Base-by-base conservation (phyloP, 176 grass and related monocot species). In the Triticum urartu region DNA sequence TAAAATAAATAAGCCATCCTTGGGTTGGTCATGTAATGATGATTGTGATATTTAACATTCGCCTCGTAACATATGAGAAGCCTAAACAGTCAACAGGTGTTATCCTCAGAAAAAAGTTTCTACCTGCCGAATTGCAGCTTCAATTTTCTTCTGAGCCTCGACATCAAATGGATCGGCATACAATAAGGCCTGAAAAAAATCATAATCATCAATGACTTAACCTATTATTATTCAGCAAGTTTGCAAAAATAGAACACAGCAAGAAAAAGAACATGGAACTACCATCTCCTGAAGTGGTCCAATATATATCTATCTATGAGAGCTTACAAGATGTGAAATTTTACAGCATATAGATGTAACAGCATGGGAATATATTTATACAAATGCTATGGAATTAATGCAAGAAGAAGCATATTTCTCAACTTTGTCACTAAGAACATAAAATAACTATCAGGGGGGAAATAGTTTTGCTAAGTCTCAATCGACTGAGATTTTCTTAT, bases 131-230 rank as follows among this genome's bases (percentile, higher is more conserved):
- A 98, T 98, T 82, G 97, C 90, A 72, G 97, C 97, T 91, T 98
- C 97, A 87, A 98, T 98, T 89, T 98, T 98, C 88, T 78, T 98
- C 85, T 98, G 97, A 83, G 94, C 85, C 85, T 98, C 97, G 40
- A 98, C 83, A 90, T 98, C 97, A 90, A 98, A 98, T 84, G 97
- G 97, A 91, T 98, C 97, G 20, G 94, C 97, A 80, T 87, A 86
- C 76, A 96, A 72, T 87, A 98, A 87, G 69, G 94, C 94, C 94
- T 96, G 86, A 76, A 86, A 84, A 11, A 88, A 43, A 68, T 11
- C 6, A 47, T 61, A 68, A 20, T 26, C 81, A 50, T 40, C 14
- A 76, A 35, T 39, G 63, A 58, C 35, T 67, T 76, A 9, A 48
- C 35, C 68, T 59, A 28, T 68, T 77, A 66, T 66, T 45, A 79